Conservation (phyloP, 2,329 filamentous ascomycete species). For the Pseudovirgaria hyperparasitica region DNA sequence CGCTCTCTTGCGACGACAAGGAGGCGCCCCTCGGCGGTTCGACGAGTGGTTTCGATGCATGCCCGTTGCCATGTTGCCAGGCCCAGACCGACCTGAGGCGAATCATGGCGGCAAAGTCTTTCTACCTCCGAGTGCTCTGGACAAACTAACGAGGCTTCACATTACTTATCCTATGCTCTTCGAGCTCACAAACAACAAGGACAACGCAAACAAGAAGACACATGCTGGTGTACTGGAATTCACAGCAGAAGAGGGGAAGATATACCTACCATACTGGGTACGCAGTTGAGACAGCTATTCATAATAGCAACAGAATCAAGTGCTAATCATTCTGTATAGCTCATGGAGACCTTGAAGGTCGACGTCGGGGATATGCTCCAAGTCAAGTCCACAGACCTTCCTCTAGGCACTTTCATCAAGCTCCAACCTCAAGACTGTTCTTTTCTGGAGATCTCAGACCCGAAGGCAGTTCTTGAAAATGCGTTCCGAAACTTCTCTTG, state of each 20-base stretch:
- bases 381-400: constrained; percentile 86
- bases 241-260: constrained; percentile 90
- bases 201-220: constrained; percentile 53
- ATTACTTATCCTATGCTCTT: constrained; percentile 97
- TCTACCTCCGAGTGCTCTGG: constrained; percentile 86
- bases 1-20: constrained; percentile 37
- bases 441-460: constrained; percentile 94
- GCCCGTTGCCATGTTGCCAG: constrained; percentile 85
- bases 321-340: constrained; percentile 41
- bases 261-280: constrained; percentile 93
- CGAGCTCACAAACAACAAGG: constrained; percentile 91
- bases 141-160: constrained; percentile 91
- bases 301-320: no score
- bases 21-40: constrained; percentile 57
- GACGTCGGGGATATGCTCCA: constrained; percentile 92
- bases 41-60: constrained; percentile 99
- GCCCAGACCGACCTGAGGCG: constrained; percentile 73
- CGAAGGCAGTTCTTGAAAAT: constrained; percentile 92
- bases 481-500: constrained; percentile 94
- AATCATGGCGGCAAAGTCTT: constrained; percentile 98
- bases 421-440: constrained; percentile 85
- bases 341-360: constrained; percentile 84
- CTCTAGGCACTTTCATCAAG: constrained; percentile 86
- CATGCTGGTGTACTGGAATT: constrained; percentile 96
- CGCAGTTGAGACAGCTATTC: no score